Conservation (phyloP, 1,139 yeast genomes). For the Nakaseomyces kungkrabaensis region DNA sequence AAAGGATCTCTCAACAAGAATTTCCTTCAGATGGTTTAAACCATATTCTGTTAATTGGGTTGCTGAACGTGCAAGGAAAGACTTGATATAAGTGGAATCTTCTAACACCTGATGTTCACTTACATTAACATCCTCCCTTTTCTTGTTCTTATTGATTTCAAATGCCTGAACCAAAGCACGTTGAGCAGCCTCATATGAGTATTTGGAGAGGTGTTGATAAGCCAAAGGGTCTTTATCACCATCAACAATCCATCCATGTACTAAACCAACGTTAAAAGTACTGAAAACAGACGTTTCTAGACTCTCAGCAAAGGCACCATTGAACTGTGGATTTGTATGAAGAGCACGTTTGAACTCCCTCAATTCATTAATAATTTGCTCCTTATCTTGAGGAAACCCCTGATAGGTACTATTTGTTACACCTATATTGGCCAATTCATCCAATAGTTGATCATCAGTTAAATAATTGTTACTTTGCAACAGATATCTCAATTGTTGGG, state of each 20-base stretch:
- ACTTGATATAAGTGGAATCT: slow-evolving; percentile 28
- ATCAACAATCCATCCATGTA: slow-evolving; percentile 45
- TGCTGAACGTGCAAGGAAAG: slow-evolving; percentile 38
- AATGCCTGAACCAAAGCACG: slow-evolving; percentile 33
- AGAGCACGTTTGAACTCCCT: slow-evolving; percentile 66
- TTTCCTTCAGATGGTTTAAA: slow-evolving; percentile 33
- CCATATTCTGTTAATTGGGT: slow-evolving; percentile 71
- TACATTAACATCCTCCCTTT: slow-evolving; percentile 1
- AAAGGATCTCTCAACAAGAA: slow-evolving; percentile 41
- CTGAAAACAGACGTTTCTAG: slow-evolving; percentile 37
- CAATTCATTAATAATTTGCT: slow-evolving; percentile 32
- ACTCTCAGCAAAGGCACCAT: slow-evolving; percentile 47
- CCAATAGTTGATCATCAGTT: slow-evolving; percentile 32
- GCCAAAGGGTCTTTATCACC: slow-evolving; percentile 23
- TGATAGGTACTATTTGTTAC: slow-evolving; percentile 21
- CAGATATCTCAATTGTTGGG: slow-evolving; percentile 21
- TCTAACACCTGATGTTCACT: slow-evolving; percentile 20
- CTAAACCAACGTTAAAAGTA: slow-evolving; percentile 36
- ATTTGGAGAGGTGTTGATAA: slow-evolving; percentile 29
- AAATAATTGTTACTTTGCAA: slow-evolving; percentile 22
- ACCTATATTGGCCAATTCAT: slow-evolving; percentile 39
- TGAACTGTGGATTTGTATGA: slow-evolving; percentile 59
- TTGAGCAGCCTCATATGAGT: slow-evolving; percentile 41
- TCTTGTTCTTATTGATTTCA: slow-evolving; percentile 21
- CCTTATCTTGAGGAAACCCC: neutral